phyloP scores from a whole-genome alignment of 2,329 filamentous ascomycete genomes.

The Epichloe uncinata region DNA sequence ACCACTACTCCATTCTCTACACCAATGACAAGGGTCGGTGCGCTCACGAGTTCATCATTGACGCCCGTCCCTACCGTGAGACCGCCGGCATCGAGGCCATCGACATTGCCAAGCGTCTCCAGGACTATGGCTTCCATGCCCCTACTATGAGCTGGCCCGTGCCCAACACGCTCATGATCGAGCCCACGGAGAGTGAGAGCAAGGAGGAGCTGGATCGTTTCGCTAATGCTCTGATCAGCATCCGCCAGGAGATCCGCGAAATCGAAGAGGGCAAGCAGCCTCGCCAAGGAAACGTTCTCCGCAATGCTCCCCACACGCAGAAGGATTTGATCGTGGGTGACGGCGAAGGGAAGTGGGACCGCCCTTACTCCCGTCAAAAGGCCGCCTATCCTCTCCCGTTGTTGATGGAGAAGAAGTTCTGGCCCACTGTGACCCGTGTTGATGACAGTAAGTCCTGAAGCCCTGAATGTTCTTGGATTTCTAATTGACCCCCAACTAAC shows the following conservation, averaged over 20 bases:
- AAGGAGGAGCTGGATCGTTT: constrained; percentile 90
- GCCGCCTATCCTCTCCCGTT: constrained; percentile 78
- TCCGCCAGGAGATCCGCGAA: constrained; percentile 71
- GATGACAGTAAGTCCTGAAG: constrained; percentile 61
- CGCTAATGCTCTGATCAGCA: constrained; percentile 77
- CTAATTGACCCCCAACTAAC: neutral
- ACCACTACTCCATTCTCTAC: constrained; percentile 85
- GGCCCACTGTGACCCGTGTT: constrained; percentile 75
- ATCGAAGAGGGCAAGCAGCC: constrained; percentile 70
- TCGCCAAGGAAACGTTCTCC: constrained; percentile 68
- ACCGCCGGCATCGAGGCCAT: constrained; percentile 77
- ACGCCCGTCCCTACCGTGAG: constrained; percentile 73
- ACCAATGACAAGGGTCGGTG: constrained; percentile 80
- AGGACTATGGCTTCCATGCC: constrained; percentile 95
- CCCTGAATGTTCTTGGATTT: no score
- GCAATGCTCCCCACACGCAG: constrained; percentile 78
- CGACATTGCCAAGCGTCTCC: constrained; percentile 89
- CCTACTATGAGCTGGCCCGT: constrained; percentile 97
- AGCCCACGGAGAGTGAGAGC: constrained; percentile 88
- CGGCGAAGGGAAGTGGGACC: constrained; percentile 52
- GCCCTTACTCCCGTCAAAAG: constrained; percentile 67
- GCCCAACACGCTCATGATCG: constrained; percentile 92
- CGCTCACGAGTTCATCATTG: constrained; percentile 95
- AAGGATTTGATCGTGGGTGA: constrained; percentile 57
- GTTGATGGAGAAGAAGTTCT: constrained; percentile 93